Evolutionary conservation across 2,329 filamentous ascomycete genomes (phyloP).

Genomic region (Trichophyton simii): DNA sequence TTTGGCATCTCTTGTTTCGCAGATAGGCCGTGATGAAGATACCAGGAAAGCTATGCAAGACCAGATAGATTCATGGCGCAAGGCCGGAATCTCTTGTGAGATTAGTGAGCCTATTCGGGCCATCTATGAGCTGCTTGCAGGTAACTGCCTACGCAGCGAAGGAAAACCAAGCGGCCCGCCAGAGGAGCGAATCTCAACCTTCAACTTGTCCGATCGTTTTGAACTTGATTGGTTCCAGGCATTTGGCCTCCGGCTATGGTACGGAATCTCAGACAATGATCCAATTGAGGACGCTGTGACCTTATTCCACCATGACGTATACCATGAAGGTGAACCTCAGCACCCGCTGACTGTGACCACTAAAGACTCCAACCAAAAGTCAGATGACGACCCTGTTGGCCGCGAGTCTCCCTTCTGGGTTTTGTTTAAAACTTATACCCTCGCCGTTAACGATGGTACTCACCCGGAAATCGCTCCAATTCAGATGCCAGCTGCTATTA

Average conservation of each 20-base stretch:
- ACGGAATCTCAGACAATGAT: conserved; percentile 57
- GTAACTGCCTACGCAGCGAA: conserved; percentile 72
- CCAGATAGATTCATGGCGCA: conserved; percentile 75
- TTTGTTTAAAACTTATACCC: conserved; percentile 66
- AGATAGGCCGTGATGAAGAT: conserved; percentile 61
- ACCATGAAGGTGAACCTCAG: conserved; percentile 54
- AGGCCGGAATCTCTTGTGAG: conserved; percentile 72
- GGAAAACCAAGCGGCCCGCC: conserved; percentile 57
- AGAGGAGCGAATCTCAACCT: conserved; percentile 69
- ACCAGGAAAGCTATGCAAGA: conserved; percentile 62
- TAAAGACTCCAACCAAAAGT: conserved; percentile 48
- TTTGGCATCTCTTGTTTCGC: conserved; percentile 69
- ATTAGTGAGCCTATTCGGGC: conserved; percentile 73
- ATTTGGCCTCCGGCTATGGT: conserved; percentile 86
- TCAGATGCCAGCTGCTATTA: conserved; percentile 56
- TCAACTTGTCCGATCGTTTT: conserved; percentile 73
- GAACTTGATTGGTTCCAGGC: conserved; percentile 85
- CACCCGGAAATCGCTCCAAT: conserved; percentile 21
- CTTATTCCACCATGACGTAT: conserved; percentile 61
- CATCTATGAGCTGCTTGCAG: conserved; percentile 77
- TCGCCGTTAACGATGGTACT: conserved; percentile 20
- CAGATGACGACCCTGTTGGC: conserved; percentile 43
- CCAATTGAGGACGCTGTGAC: conserved; percentile 59
- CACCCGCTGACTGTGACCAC: conserved; percentile 60
- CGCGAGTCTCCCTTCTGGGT: conserved; percentile 73